Evolutionary conservation across 2,329 filamentous ascomycete genomes (phyloP).

Genomic region (Colletotrichum sidae): DNA sequence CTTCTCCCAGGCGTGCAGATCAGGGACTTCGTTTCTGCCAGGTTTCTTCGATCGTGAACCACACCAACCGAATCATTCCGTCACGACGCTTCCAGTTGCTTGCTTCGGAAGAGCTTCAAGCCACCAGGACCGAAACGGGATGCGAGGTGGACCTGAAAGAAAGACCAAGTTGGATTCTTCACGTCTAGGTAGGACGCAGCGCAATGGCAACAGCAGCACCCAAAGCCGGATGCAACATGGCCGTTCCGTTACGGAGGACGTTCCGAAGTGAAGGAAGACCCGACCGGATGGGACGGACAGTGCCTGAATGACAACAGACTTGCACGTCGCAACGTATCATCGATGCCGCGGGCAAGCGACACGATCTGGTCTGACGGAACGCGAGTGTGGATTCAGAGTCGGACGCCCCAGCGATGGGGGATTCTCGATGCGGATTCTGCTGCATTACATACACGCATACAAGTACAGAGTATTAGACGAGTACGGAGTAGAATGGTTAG

Average conservation of each 20-base stretch:
- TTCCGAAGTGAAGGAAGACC: constrained; percentile 14
- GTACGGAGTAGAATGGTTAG: background rate
- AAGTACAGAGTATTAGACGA: too few relatives aligned
- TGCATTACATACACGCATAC: background rate
- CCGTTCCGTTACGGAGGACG: constrained; percentile 12
- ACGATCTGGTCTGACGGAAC: background rate
- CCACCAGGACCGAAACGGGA: constrained; percentile 5
- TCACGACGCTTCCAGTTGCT: constrained; percentile 28
- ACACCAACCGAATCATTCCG: background rate
- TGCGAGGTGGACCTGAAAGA: background rate
- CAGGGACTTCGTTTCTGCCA: constrained; percentile 9
- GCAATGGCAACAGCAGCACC: background rate
- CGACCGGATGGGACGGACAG: constrained; percentile 15
- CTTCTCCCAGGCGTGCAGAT: background rate
- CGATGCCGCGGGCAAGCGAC: background rate
- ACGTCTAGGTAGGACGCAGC: background rate
- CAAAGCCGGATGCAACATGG: constrained; percentile 10
- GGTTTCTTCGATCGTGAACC: background rate
- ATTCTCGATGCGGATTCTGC: constrained; percentile 2
- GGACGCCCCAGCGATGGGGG: background rate
- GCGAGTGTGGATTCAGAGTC: background rate
- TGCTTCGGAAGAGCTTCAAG: background rate
- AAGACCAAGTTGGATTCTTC: background rate
- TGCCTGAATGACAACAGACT: background rate
- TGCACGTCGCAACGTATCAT: background rate